phyloP scores from a whole-genome alignment of 2,329 filamentous ascomycete genomes.

The Trichoderma atrobrunneum region DNA sequence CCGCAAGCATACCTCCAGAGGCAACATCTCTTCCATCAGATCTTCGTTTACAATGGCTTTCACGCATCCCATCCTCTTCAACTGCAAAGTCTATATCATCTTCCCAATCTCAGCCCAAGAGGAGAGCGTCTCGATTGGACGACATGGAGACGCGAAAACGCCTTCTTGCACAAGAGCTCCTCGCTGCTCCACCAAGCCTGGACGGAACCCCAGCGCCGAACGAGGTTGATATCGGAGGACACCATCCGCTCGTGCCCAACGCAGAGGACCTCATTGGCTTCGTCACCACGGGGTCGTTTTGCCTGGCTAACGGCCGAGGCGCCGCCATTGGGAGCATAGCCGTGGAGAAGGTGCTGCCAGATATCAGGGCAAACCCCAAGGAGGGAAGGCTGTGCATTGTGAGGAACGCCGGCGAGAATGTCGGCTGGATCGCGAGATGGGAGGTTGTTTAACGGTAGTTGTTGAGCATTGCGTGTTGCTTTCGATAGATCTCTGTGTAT shows the following conservation, averaged over 20 bases:
- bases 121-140: neutral
- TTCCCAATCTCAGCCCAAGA: neutral
- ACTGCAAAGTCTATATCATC: neutral
- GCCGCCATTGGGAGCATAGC: conserved; percentile 72
- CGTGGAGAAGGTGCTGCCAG: conserved; percentile 52
- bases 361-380: conserved; percentile 31
- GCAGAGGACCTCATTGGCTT: conserved; percentile 82
- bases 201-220: conserved; percentile 31
- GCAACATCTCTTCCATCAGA: conserved; percentile 38
- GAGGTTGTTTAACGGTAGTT: conserved; percentile 51
- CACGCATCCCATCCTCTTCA: conserved; percentile 41
- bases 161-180: conserved; percentile 48
- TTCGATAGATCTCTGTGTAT: neutral
- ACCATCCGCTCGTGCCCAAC: conserved; percentile 68
- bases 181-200: conserved; percentile 36
- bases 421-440: conserved; percentile 80
- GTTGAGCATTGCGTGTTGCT: too few relatives aligned
- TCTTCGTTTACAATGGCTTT: conserved; percentile 70
- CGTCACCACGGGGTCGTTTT: conserved; percentile 82
- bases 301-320: conserved; percentile 70
- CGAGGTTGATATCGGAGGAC: conserved; percentile 43
- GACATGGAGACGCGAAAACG: conserved; percentile 41
- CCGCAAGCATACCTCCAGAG: conserved; percentile 41
- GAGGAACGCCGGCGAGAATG: conserved; percentile 71
- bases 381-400: conserved; percentile 69